Evolutionary conservation across 768 basidiomycete species (phyloP), one percentile per base, ranked within the genome.

Genomic region (Exsudoporus frostii): DNA sequence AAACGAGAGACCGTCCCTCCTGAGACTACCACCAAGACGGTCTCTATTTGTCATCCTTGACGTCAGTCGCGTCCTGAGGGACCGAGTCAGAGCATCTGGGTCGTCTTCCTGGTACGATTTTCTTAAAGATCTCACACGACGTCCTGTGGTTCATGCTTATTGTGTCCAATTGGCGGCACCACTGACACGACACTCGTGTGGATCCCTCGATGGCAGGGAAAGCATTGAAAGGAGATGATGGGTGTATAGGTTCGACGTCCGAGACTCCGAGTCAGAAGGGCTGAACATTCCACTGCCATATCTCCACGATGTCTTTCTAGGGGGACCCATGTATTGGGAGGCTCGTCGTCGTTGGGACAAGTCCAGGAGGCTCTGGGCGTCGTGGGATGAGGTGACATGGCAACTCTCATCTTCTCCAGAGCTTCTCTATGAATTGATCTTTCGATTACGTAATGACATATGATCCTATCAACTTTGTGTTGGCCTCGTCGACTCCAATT

Each of bases 401-500:
- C 11, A 17, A 6, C 19, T 38, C n/a, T n/a, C 37, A 19, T 37
- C 37, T 37, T n/a, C 36, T 4, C 17, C 34, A 34, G 34, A 36
- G 7, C n/a, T 40, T 40, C 20, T 40, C 14, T 24, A 40, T 24
- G 14, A 24, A 39, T 14, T 39, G 40, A 41, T 15, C 44, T 9
- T 33, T 3, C 42, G 40, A 47, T 61, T 51, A 63, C 39, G 39
- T 62, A 62, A 63, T 45, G 13, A 15, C 22, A 50, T 50, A 44
- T 45, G 29, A 20, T 2, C 7, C 42, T 22, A 33, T 37, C 34
- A 47, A 27, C n/a, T 13, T 6, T 7, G 6, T 6, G 10, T 36
- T 36, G 3, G n/a, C 17, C 41, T 40, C 30, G 13, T 36, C n/a
- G 33, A 34, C 24, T 17, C 15, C 10, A 36, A 2, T 24, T 24